A percentile compares a stretch with the other conserved stretches of the same genome.
phyloP scores from a whole-genome alignment of 2,329 filamentous ascomycete genomes.

The Macroventuria anomochaeta region DNA sequence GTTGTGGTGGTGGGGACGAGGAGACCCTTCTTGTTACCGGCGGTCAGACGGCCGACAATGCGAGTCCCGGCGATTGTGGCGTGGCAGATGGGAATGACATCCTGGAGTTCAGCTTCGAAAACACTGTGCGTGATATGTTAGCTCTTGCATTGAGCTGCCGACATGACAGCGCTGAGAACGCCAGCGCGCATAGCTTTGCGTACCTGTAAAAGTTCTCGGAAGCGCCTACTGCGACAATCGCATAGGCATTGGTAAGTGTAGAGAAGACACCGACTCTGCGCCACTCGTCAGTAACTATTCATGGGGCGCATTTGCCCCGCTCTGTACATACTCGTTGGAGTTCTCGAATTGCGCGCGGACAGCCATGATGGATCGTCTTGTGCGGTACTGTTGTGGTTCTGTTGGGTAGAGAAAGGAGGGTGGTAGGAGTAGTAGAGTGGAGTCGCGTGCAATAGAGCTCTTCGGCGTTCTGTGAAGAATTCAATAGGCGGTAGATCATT shows the following conservation, averaged over 20 bases:
- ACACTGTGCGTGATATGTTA: slow-evolving; percentile 62
- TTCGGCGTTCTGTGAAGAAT: slow-evolving; percentile 28
- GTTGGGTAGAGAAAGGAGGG: neutral
- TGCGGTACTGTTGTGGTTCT: slow-evolving; percentile 3
- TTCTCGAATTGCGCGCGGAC: slow-evolving; percentile 77
- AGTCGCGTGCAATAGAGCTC: slow-evolving; percentile 19
- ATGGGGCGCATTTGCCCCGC: slow-evolving; percentile 2
- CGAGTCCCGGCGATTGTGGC: slow-evolving; percentile 95
- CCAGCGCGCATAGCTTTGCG: slow-evolving; percentile 18
- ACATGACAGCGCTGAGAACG: neutral
- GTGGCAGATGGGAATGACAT: slow-evolving; percentile 95
- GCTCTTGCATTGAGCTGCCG: slow-evolving; percentile 7
- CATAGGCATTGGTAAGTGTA: slow-evolving; percentile 96
- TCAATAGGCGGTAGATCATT: slow-evolving; percentile 32
- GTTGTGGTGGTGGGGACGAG: slow-evolving; percentile 95
- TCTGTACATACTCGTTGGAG: slow-evolving; percentile 76
- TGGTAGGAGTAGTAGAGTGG: neutral
- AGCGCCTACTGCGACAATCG: slow-evolving; percentile 89
- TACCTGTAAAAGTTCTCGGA: slow-evolving; percentile 98
- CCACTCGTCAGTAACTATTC: slow-evolving; percentile 22
- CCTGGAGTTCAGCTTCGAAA: slow-evolving; percentile 97
- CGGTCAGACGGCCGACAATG: slow-evolving; percentile 93
- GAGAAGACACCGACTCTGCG: slow-evolving; percentile 92
- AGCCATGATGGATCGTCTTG: slow-evolving; percentile 52
- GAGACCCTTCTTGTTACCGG: slow-evolving; percentile 95